Percentiles rank a stretch among this genome's conserved stretches.
Conservation (phyloP, 208 protist species). For the Crithidia sp. region DNA sequence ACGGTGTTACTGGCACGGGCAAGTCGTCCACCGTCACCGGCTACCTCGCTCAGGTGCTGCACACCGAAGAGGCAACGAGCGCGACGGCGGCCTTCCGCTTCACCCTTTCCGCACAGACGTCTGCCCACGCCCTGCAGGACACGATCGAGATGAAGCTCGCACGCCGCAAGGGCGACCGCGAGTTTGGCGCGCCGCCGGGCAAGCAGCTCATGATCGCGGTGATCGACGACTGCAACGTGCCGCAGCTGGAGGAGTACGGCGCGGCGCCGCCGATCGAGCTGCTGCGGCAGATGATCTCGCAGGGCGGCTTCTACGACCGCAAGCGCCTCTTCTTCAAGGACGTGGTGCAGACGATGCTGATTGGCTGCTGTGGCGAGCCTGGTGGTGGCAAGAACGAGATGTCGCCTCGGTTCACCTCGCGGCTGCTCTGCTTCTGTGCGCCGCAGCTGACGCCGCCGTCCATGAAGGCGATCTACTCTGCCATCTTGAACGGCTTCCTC, state of each 20-base stretch:
- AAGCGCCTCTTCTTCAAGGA: conserved; percentile 94
- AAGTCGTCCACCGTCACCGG: conserved; percentile 93
- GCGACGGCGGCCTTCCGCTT: conserved; percentile 79
- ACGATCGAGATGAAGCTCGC: conserved; percentile 94
- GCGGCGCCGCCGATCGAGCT: conserved; percentile 95
- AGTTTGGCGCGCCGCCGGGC: conserved; percentile 80
- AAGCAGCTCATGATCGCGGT: conserved; percentile 91
- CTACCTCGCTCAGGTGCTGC: conserved; percentile 73
- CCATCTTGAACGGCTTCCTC: conserved; percentile 93
- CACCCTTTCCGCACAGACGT: conserved; percentile 94
- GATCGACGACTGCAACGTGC: conserved; percentile 96
- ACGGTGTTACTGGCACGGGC: conserved; percentile 94
- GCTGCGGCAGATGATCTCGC: conserved; percentile 92
- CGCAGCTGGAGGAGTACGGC: conserved; percentile 93
- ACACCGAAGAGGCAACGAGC: conserved; percentile 71
- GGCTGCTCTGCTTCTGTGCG: conserved; percentile 93
- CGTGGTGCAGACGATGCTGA: conserved; percentile 87
- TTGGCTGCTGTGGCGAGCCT: conserved; percentile 93
- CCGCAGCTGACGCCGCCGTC: conserved; percentile 86
- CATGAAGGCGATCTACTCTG: conserved; percentile 93
- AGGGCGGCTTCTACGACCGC: conserved; percentile 91
- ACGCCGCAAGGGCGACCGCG: conserved; percentile 86
- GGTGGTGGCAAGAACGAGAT: conserved; percentile 95
- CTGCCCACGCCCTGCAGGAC: conserved; percentile 89
- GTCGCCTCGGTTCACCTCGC: conserved; percentile 89